Base-by-base conservation (phyloP, 352 stramenopile species). In the Phytophthora nicotianae region DNA sequence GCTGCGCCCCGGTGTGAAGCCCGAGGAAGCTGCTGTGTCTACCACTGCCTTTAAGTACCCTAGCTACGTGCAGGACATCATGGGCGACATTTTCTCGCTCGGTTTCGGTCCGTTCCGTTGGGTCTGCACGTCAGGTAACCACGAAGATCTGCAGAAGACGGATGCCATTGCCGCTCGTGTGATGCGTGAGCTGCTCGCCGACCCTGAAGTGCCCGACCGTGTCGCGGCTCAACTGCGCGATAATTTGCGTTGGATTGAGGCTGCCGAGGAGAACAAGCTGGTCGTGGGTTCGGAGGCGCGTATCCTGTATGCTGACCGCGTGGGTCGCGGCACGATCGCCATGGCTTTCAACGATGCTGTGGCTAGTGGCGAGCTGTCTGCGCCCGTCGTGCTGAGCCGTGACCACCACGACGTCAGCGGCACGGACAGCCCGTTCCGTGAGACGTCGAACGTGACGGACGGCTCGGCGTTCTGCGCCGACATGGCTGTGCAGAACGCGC, bases 61-160 rank as follows among this genome's bases (percentile, higher is more conserved):
- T 26, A 93, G 79, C 24, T 96, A 96, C 68, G 86, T 97, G 26
- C 86, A 97, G 66, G 89, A 95, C 64, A 97, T 97, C 54, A 96
- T 97, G 88, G 89, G 89, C 40, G 88, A 96, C 72, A 95, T 97
- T 58, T 96, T 96, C 73, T 96, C 83, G 38, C 83, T 96, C 14
- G 89, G 89, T 21, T 97, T 97, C 64, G 89, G 89, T 16, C 88
- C 89, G 7, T 97, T 97, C 81, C 86, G 88, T 16, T 97, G 89
- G 89, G 86, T 97, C 19, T 97, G 88, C 58, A 91, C 86, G 43
- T 93, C 81, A 0, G 77, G 81, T 42, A 70, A 62, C 8, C 63
- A 79, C 20, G 66, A 79, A 13, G 88, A 97, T 51, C 73, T 97
- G 24, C 65, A 70, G 59, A 88, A 82, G 67, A 96, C 81, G 8